Conservation (phyloP, 2,329 filamentous ascomycete genomes). For the Ascosphaera apis region DNA sequence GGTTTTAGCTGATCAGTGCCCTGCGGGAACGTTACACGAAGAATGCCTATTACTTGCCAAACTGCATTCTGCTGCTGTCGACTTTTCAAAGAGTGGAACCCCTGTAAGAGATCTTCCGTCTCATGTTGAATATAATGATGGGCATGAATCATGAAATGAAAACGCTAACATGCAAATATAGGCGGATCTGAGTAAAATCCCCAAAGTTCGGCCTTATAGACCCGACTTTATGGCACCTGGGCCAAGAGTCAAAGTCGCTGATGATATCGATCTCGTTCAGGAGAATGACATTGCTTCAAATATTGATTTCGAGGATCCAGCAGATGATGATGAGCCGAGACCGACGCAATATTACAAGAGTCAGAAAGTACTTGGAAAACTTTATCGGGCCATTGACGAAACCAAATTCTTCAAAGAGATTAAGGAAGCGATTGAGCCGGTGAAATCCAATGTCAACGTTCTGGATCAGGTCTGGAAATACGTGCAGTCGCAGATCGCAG, state of each 20-base stretch:
- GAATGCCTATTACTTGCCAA: slow-evolving; percentile 34
- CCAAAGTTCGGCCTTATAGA: slow-evolving; percentile 9
- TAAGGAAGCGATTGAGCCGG: slow-evolving; percentile 12
- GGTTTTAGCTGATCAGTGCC: slow-evolving; percentile 36
- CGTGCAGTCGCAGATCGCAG: slow-evolving; percentile 7
- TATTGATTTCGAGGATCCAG: slow-evolving; percentile 24
- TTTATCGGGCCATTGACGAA: slow-evolving; percentile 56
- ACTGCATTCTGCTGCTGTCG: slow-evolving; percentile 47
- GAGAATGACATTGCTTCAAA: slow-evolving; percentile 25
- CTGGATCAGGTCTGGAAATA: slow-evolving; percentile 9
- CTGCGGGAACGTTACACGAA: slow-evolving; percentile 26
- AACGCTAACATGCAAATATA: too few relatives aligned
- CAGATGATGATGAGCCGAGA: slow-evolving; percentile 23
- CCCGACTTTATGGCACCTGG: slow-evolving; percentile 33
- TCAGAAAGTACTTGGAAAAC: slow-evolving; percentile 40
- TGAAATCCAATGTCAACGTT: slow-evolving; percentile 4
- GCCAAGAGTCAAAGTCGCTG: slow-evolving; percentile 21
- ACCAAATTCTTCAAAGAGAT: slow-evolving; percentile 36
- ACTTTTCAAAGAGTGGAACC: slow-evolving; percentile 55
- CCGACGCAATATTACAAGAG: slow-evolving; percentile 41
- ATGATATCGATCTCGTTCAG: slow-evolving; percentile 13
- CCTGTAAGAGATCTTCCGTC: slow-evolving; percentile 13
- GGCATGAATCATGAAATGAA: slow-evolving; percentile 16
- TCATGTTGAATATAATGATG: slow-evolving; percentile 20
- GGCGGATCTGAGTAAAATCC: slow-evolving; percentile 6